Conservation (phyloP, 768 basidiomycete species). For the Tephrocybe sp. region DNA sequence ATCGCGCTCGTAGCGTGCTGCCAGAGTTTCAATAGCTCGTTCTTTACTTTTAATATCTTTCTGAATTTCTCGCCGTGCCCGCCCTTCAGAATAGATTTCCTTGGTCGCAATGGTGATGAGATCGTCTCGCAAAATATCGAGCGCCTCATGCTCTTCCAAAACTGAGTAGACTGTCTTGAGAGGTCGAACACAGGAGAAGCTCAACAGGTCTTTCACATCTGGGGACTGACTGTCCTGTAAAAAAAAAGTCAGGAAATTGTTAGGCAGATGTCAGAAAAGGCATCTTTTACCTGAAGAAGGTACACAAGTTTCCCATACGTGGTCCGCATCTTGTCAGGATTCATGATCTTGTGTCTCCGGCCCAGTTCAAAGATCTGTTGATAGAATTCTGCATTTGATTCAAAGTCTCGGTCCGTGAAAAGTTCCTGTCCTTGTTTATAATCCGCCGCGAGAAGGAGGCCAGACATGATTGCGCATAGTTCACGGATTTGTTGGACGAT, state of each 20-base stretch:
- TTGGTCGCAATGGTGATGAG: conserved; percentile 74
- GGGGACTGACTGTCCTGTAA: conserved; percentile 78
- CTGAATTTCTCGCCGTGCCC: conserved; percentile 75
- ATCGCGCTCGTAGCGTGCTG: conserved; percentile 56
- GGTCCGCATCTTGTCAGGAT: conserved; percentile 88
- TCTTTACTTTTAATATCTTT: conserved; percentile 84
- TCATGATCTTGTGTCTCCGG: conserved; percentile 87
- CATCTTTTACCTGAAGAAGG: conserved; percentile 61
- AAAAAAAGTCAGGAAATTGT: conserved; percentile 7
- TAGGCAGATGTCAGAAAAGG: neutral
- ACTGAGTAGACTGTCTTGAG: conserved; percentile 73
- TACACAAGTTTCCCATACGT: conserved; percentile 88
- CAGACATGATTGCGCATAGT: conserved; percentile 85
- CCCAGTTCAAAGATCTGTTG: conserved; percentile 81
- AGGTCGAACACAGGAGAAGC: conserved; percentile 74
- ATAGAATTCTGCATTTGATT: conserved; percentile 77
- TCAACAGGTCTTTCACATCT: conserved; percentile 77
- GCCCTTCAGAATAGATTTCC: conserved; percentile 75
- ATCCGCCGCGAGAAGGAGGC: conserved; percentile 76
- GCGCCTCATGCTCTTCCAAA: conserved; percentile 60
- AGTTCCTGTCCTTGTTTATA: conserved; percentile 89
- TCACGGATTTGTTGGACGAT: conserved; percentile 87
- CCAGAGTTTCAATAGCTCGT: conserved; percentile 76
- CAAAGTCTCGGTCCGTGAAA: conserved; percentile 78
- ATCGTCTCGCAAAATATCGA: conserved; percentile 74